Conservation (phyloP, 2,329 filamentous ascomycete genomes). For the Microdochium trichocladiopsis region DNA sequence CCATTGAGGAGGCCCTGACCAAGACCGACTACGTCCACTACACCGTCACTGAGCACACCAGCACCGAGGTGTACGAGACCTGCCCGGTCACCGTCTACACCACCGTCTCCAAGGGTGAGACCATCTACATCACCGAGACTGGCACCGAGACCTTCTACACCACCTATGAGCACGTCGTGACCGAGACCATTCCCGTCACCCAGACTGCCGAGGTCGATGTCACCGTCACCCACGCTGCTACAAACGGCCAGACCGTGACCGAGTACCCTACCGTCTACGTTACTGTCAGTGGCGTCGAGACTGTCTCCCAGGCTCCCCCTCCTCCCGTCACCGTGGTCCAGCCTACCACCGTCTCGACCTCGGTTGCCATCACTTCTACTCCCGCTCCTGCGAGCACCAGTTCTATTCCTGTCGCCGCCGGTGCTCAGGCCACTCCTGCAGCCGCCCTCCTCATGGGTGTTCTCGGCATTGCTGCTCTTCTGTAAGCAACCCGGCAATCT, state of each 20-base stretch:
- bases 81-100: conserved; percentile 31
- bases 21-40: conserved; percentile 21
- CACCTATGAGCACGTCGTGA: conserved; percentile 27
- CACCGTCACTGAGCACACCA: conserved; percentile 19
- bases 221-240: conserved; percentile 30
- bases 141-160: conserved; percentile 30
- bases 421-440: conserved; percentile 9
- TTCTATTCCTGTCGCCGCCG: neutral
- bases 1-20: conserved; percentile 22
- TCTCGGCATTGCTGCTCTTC: conserved; percentile 16
- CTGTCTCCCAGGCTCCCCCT: conserved; percentile 3
- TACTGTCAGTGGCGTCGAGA: conserved; percentile 15
- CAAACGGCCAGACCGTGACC: conserved; percentile 23
- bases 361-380: conserved; percentile 1
- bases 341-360: conserved; percentile 1
- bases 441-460: conserved; percentile 16
- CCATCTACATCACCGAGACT: conserved; percentile 33
- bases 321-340: conserved; percentile 9
- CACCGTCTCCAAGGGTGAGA: conserved; percentile 32
- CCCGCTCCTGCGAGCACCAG: neutral
- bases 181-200: conserved; percentile 32
- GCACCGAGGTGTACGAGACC: conserved; percentile 24
- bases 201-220: conserved; percentile 27
- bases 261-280: conserved; percentile 21
- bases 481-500: conserved; percentile 6